phyloP scores from a whole-genome alignment of 139 green algal genomes.

The Penium margaritaceum region DNA sequence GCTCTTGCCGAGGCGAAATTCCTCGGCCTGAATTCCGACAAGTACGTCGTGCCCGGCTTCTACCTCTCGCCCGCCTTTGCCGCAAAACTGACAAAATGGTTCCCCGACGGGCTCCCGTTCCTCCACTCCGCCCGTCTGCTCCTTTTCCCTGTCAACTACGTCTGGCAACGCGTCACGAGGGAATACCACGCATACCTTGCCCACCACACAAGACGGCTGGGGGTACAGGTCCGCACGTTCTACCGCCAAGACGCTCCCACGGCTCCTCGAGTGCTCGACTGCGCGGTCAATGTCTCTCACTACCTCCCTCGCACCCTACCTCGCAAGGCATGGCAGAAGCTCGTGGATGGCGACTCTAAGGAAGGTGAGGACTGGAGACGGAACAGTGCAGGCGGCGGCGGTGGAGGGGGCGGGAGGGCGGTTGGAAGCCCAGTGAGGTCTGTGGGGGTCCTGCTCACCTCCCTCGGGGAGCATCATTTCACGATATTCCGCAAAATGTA shows the following conservation, averaged over 20 bases:
- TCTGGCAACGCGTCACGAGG: constrained; percentile 23
- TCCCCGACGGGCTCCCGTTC: constrained; percentile 4
- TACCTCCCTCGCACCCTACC: constrained; percentile 15
- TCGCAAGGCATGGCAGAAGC: neutral
- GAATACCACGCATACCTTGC: constrained; percentile 15
- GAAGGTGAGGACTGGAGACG: too few species aligned
- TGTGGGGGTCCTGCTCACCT: constrained; percentile 14
- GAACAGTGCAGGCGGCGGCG: too few species aligned
- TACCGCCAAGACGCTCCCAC: neutral
- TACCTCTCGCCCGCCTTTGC: constrained; percentile 6
- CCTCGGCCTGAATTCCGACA: constrained; percentile 1
- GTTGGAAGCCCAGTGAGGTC: too few species aligned
- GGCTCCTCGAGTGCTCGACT: constrained; percentile 5
- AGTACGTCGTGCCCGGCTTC: constrained; percentile 19
- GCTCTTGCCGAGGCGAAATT: constrained; percentile 2
- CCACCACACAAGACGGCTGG: neutral
- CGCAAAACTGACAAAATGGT: neutral
- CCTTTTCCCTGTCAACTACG: constrained; percentile 17
- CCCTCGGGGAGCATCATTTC: neutral
- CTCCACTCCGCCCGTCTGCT: neutral
- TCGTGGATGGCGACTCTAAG: too few species aligned
- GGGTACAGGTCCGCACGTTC: constrained; percentile 18
- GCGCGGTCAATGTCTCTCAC: neutral
- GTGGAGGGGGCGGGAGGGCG: too few species aligned
- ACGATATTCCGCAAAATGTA: too few species aligned